Conservation (phyloP, 768 basidiomycete species). For the Cubamyces lactineus region DNA sequence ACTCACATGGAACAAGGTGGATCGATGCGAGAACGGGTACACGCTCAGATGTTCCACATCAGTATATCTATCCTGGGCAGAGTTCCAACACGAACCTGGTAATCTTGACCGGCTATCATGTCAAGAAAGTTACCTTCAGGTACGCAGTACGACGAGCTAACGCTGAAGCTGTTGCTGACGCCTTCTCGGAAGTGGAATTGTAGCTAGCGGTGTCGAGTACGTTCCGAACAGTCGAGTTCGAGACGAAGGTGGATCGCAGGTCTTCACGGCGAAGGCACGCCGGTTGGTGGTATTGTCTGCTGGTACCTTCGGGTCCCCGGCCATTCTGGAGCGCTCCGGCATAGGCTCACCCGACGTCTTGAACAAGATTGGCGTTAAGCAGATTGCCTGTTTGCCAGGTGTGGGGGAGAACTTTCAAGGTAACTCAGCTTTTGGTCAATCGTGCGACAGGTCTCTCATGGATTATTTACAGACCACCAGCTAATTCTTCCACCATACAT, state of each 20-base stretch:
- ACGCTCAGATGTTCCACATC: slow-evolving; percentile 59
- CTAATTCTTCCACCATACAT: slow-evolving; percentile 38
- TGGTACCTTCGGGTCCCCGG: slow-evolving; percentile 49
- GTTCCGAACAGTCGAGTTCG: slow-evolving; percentile 32
- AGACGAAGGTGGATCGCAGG: slow-evolving; percentile 12
- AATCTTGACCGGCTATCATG: slow-evolving; percentile 40
- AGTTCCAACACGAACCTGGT: slow-evolving; percentile 27
- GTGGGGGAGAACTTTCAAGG: slow-evolving; percentile 48
- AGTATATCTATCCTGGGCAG: slow-evolving; percentile 41
- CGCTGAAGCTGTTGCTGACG: no score
- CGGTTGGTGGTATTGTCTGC: slow-evolving; percentile 44
- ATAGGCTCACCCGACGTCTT: slow-evolving; percentile 42
- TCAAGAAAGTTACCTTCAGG: slow-evolving; percentile 44
- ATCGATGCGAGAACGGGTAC: slow-evolving; percentile 53
- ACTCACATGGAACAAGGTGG: slow-evolving; percentile 50
- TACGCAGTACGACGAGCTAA: slow-evolving; percentile 24
- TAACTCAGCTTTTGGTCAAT: no score
- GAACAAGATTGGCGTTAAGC: slow-evolving; percentile 34
- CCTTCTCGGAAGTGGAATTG: slow-evolving; percentile 33
- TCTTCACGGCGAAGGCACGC: slow-evolving; percentile 34
- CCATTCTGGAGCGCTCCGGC: slow-evolving; percentile 59
- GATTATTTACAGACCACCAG: slow-evolving; percentile 37
- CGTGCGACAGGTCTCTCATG: no score
- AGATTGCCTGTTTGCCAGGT: slow-evolving; percentile 43
- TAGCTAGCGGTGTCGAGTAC: slow-evolving; percentile 46